These are phyloP conservation scores for Fragaria iinumae DNA, from an alignment of 306 rosid genomes.

Conservation along the genomic window DNA sequence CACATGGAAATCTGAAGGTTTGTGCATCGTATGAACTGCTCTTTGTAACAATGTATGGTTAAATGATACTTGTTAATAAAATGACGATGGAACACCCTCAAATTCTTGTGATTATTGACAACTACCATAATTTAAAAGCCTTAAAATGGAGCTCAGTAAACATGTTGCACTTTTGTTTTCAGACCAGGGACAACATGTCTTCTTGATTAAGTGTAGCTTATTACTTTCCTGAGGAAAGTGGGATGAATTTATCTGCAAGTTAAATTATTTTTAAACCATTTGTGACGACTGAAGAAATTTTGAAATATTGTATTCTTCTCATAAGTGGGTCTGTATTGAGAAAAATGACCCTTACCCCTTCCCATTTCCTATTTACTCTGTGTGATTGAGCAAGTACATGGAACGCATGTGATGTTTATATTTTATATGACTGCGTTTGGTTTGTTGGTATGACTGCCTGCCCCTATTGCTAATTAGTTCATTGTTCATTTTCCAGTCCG, in stretches of 20 bases:
- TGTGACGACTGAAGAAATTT: not conserved
- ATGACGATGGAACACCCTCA: not conserved
- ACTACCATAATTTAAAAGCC: not conserved
- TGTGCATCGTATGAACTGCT: not conserved
- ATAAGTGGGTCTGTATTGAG: not conserved
- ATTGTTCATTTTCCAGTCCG: constrained; percentile 31
- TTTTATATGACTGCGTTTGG: not conserved
- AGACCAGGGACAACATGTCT: not conserved
- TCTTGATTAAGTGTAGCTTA: not conserved
- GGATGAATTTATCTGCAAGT: not conserved
- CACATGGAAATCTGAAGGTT: constrained; percentile 62
- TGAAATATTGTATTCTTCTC: not conserved
- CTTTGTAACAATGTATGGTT: not conserved
- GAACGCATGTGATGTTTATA: not conserved
- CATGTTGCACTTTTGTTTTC: not conserved
- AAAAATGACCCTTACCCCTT: not conserved
- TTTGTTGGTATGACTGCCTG: constrained; percentile 21
- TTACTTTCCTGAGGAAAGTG: not conserved
- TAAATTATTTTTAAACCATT: not conserved
- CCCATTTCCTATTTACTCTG: not conserved
- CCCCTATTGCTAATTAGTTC: not conserved
- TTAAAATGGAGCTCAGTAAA: not conserved
- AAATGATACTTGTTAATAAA: not conserved
- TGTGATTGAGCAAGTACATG: not conserved
- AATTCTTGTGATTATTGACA: not conserved